Evolutionary conservation across 495 filamentous ascomycete genomes (phyloP).

Genomic region (Halenospora varia): DNA sequence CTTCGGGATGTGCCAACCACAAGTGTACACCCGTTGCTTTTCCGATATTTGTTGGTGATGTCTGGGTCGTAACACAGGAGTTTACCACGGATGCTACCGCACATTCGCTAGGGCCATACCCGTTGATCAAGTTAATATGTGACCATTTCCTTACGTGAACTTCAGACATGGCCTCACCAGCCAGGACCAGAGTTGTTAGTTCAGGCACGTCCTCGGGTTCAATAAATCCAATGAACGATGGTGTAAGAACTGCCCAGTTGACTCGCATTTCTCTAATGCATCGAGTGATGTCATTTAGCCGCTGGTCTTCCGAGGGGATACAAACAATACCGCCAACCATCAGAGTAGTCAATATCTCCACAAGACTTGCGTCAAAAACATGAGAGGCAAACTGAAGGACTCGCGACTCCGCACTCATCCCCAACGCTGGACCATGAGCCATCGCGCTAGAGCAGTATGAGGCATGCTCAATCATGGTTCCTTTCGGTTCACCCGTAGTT

Average conservation of each 20-base stretch:
- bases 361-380: conserved; percentile 62
- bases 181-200: conserved; percentile 4
- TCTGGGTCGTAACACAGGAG: conserved; percentile 33
- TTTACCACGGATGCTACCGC: conserved; percentile 19
- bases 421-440: conserved; percentile 45
- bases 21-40: conserved; percentile 35
- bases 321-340: conserved; percentile 49
- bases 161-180: conserved; percentile 48
- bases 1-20: conserved; percentile 54
- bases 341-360: conserved; percentile 63
- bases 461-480: conserved; percentile 41
- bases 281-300: conserved; percentile 29
- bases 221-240: conserved; percentile 17
- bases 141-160: conserved; percentile 55
- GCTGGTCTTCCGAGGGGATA: conserved; percentile 40
- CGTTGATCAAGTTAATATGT: conserved; percentile 46
- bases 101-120: conserved; percentile 51
- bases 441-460: conserved; percentile 34
- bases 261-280: background rate
- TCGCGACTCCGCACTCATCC: conserved; percentile 45
- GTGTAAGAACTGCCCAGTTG: conserved; percentile 24
- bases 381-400: conserved; percentile 67
- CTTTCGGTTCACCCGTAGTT: conserved; percentile 49
- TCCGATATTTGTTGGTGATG: conserved; percentile 18
- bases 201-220: conserved; percentile 29